phyloP scores from a whole-genome alignment of 1,284 basidiomycete species.

The Vanrija sp. region DNA sequence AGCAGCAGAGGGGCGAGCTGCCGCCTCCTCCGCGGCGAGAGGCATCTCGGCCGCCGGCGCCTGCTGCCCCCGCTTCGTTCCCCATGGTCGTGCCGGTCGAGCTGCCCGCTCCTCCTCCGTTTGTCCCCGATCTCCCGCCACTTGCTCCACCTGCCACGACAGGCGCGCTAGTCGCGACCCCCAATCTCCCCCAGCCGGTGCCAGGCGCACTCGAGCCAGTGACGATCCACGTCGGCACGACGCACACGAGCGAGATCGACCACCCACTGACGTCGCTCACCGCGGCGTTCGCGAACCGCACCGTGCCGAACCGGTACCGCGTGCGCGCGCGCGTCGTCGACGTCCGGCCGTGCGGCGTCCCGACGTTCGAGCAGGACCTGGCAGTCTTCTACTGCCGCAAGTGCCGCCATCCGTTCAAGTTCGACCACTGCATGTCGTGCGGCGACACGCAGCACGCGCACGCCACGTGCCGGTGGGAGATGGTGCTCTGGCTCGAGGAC shows the following conservation, averaged over 20 bases:
- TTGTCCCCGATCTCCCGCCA: neutral
- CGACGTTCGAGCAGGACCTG: neutral
- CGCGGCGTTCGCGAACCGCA: constrained; percentile 19
- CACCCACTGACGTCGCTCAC: constrained; percentile 24
- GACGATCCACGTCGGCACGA: constrained; percentile 2
- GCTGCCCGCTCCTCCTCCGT: too few relatives aligned
- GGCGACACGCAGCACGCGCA: constrained; percentile 2
- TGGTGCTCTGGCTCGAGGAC: constrained; percentile 7
- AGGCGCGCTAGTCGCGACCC: neutral
- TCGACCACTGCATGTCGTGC: constrained; percentile 8
- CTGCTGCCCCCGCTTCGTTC: neutral
- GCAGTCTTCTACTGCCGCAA: constrained; percentile 10
- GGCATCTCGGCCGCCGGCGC: neutral
- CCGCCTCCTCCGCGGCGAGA: too few relatives aligned
- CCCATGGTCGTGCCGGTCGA: too few relatives aligned
- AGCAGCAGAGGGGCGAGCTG: neutral
- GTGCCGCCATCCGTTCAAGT: constrained; percentile 6
- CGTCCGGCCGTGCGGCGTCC: constrained; percentile 1
- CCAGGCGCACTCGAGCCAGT: neutral
- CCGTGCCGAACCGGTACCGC: constrained; percentile 31
- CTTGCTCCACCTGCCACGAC: neutral
- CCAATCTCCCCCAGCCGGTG: neutral
- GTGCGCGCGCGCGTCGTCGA: constrained; percentile 26
- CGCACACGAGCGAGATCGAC: constrained; percentile 9
- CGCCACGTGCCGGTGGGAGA: constrained; percentile 7